Percentiles rank a stretch among this genome's conserved stretches.
These are phyloP conservation scores for Starmerella stigmatis DNA, from an alignment of 805 yeast species.

Conservation along the genomic window DNA sequence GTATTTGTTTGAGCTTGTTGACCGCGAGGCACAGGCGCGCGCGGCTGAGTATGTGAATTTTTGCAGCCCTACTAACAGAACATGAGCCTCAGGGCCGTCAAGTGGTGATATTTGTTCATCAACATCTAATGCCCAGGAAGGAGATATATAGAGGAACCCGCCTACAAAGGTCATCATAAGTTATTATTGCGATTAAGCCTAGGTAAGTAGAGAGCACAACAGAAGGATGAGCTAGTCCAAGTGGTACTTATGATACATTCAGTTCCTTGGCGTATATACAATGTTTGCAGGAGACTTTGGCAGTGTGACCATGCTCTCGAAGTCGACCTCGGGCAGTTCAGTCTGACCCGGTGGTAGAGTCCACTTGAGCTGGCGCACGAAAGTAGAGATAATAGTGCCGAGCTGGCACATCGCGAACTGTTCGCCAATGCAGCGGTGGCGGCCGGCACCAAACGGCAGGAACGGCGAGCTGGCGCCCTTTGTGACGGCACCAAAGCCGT, in stretches of 20 bases:
- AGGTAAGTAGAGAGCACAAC: too few relatives aligned
- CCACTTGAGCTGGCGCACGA: conserved; percentile 71
- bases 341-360: conserved; percentile 41
- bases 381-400: conserved; percentile 70
- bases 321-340: conserved; percentile 47
- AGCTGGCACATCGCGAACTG: conserved; percentile 93
- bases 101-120: too few relatives aligned
- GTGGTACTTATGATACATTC: too few relatives aligned
- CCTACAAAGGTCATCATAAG: background rate
- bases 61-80: too few relatives aligned
- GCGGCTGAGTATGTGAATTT: background rate
- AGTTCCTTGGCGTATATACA: conserved; percentile 15
- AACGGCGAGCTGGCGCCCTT: conserved; percentile 95
- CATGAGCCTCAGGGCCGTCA: too few relatives aligned
- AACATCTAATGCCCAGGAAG: too few relatives aligned
- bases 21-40: conserved; percentile 1
- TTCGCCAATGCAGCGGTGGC: conserved; percentile 99
- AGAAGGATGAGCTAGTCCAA: too few relatives aligned
- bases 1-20: background rate
- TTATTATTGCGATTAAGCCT: too few relatives aligned
- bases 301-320: conserved; percentile 83
- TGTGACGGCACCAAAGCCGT: conserved; percentile 92
- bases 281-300: conserved; percentile 54
- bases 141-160: background rate
- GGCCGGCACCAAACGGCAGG: conserved; percentile 97